Conservation (phyloP, 768 basidiomycete species). For the Rhodosporidiobolus sp. region DNA sequence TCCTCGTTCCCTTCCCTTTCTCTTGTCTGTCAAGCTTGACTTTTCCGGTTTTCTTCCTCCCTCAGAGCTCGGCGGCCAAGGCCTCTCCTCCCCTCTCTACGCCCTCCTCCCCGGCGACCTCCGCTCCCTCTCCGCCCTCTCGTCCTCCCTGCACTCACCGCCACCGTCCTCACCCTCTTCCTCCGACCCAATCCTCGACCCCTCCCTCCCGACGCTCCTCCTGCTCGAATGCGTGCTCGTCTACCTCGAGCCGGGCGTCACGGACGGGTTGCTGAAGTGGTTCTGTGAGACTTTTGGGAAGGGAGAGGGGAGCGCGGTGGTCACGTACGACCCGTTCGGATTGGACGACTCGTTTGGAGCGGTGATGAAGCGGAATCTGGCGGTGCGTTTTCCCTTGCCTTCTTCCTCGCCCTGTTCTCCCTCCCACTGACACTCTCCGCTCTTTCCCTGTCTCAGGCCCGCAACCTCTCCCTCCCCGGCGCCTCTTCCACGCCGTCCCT, state of each 20-base stretch:
- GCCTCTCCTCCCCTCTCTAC: constrained; percentile 60
- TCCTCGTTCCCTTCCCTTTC: too few relatives aligned
- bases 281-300: constrained; percentile 61
- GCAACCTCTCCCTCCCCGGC: constrained; percentile 73
- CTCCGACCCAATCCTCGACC: constrained; percentile 53
- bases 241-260: constrained; percentile 68
- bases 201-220: constrained; percentile 70
- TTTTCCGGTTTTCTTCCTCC: neutral
- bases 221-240: constrained; percentile 91
- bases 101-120: constrained; percentile 76
- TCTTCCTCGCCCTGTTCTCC: neutral
- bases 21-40: neutral
- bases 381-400: constrained; percentile 50
- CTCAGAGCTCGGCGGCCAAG: constrained; percentile 63
- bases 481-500: constrained; percentile 62
- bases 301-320: constrained; percentile 53
- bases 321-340: constrained; percentile 92
- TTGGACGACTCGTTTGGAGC: constrained; percentile 82
- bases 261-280: constrained; percentile 66
- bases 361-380: constrained; percentile 85
- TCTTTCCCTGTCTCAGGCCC: constrained; percentile 53
- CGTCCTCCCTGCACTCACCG: constrained; percentile 44
- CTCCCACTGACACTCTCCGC: neutral
- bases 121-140: constrained; percentile 56
- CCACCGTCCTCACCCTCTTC: constrained; percentile 66